A percentile compares a stretch with the other conserved stretches of the same genome.
Conservation (phyloP, 805 yeast species). For the Kluyveromyces aestuarii region DNA sequence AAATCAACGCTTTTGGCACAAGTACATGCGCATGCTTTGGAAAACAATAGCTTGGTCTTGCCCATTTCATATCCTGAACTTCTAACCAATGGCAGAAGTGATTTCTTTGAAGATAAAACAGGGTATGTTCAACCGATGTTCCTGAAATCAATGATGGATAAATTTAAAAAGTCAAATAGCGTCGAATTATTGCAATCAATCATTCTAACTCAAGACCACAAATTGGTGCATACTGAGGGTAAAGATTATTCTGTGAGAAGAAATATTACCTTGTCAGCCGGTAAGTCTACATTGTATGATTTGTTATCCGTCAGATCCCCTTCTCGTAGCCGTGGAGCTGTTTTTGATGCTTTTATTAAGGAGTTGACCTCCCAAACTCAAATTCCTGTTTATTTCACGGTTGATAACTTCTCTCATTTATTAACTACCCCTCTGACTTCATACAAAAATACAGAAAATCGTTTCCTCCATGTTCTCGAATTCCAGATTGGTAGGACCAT, state of each 20-base stretch:
- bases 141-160: constrained; percentile 48
- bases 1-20: constrained; percentile 69
- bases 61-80: constrained; percentile 55
- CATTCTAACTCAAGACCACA: constrained; percentile 27
- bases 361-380: constrained; percentile 45
- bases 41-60: constrained; percentile 50
- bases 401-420: constrained; percentile 67
- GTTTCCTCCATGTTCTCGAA: constrained; percentile 47
- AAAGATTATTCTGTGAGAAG: constrained; percentile 23
- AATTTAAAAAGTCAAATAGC: constrained; percentile 40
- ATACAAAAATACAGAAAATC: constrained; percentile 50
- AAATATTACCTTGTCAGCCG: constrained; percentile 21
- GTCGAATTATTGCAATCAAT: constrained; percentile 29
- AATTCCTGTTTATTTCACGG: constrained; percentile 54
- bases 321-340: constrained; percentile 33
- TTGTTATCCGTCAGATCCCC: constrained; percentile 29
- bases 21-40: constrained; percentile 24
- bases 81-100: constrained; percentile 64
- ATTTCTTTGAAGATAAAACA: constrained; percentile 47
- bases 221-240: constrained; percentile 26
- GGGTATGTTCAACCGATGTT: constrained; percentile 74
- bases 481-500: constrained; percentile 57
- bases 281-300: constrained; percentile 34
- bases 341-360: constrained; percentile 44
- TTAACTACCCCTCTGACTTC: constrained; percentile 44